phyloP scores from a whole-genome alignment of 331 rosid genomes.

The Ulmus americana region DNA sequence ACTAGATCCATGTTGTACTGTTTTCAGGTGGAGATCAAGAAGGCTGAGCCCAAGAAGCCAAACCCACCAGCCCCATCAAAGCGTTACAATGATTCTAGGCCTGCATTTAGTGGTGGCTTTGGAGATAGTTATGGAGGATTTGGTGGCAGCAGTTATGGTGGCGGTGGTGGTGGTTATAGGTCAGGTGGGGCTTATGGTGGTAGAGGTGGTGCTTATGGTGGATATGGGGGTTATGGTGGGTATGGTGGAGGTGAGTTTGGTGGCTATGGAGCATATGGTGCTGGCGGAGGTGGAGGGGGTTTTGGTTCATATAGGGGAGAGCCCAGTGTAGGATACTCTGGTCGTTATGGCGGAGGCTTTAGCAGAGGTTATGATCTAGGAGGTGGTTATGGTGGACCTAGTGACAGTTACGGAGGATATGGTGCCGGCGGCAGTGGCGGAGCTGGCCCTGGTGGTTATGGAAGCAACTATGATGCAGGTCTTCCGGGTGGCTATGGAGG shows the following conservation, averaged over 20 bases:
- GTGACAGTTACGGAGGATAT: conserved; percentile 72
- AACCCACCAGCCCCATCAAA: conserved; percentile 67
- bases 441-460: conserved; percentile 54
- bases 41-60: conserved; percentile 92
- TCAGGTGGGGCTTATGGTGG: conserved; percentile 58
- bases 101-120: conserved; percentile 58
- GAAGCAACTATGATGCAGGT: conserved; percentile 60
- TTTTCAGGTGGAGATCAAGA: conserved; percentile 88
- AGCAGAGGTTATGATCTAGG: conserved; percentile 80
- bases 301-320: conserved; percentile 84
- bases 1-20: neutral
- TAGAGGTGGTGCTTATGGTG: conserved; percentile 53
- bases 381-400: conserved; percentile 68
- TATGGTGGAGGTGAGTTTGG: conserved; percentile 68
- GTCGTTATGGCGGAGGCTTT: conserved; percentile 80
- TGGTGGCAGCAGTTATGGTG: conserved; percentile 55
- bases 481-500: conserved; percentile 43
- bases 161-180: conserved; percentile 50
- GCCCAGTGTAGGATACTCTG: conserved; percentile 61
- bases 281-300: conserved; percentile 34
- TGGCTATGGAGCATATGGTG: conserved; percentile 74
- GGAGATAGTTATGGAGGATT: conserved; percentile 80
- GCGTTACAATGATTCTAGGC: conserved; percentile 72
- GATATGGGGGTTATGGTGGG: conserved; percentile 61
- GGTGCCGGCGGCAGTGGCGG: conserved; percentile 38